Base-by-base conservation (phyloP, 371 early-diverging fungal genomes). In the Mortierella sp. region DNA sequence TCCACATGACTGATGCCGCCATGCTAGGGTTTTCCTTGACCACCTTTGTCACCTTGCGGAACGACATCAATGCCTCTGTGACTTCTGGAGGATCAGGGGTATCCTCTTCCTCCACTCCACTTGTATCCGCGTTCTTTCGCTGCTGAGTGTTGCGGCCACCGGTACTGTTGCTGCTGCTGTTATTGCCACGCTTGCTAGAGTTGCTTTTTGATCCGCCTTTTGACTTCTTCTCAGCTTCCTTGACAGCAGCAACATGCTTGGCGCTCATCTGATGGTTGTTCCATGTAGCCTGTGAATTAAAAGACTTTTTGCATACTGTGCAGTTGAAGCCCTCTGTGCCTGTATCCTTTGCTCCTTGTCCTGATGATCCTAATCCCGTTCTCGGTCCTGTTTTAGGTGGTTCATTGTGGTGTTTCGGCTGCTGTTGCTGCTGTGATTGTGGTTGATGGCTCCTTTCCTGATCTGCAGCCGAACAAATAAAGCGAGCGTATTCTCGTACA, bases 241-340 rank as follows among this genome's bases (percentile, higher is more conserved):
- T 78, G 40, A 71, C 68, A 44, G 71, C 60, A 0, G 68, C 61
- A 6, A 72, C 48, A 24, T 78, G 78, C 34, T 78, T 78, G 43
- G 73, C 60, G 17, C 78, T 78, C 49, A 63, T 67, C 22, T 78
- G 73, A 39, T 78, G 78, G 10, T 54, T 78, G 49, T 67, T 62
- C 72, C 72, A 78, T 0, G 78, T 78, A 5, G 78, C 78, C 29
- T 71, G 73, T 2, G 67, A 61, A 5, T 68, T 64, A 54, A 78
- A 78, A 0, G 71, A 71, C 39, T 78, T 78, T 50, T 67, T 71
- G 59, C 78, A 78, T 1, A 61, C 57, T 4, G 53, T 14, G 41
- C 78, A 78, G 37, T 72, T 68, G 44, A 60, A 64, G 2, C 64
- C 56, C 14, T 40, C 57, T 17, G 67, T 67, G 0, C 51, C 0